Evolutionary conservation across 805 yeast genomes (phyloP), one percentile per base, ranked within the genome.

Genomic region (Cyberlindnera xylosilytica): DNA sequence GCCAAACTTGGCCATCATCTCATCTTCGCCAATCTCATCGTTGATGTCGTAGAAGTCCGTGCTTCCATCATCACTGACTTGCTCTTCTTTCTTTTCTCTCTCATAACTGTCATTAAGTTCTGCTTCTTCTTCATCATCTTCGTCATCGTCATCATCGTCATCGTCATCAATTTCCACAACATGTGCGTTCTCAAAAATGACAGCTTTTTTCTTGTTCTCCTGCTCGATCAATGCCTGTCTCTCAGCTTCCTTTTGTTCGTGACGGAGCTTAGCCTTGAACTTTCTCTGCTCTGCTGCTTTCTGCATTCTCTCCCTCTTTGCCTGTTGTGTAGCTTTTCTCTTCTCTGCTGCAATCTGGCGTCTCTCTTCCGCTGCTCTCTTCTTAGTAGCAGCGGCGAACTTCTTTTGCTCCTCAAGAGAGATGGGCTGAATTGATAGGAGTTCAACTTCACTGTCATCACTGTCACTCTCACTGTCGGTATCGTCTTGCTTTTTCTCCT

Each of bases 11-110:
- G 41, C 37, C 6, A 9, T 12, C 16, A n/a, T 27, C 11, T 47
- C 55, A 4, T 31, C 48, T 3, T 41, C 41, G n/a, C 41, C 50
- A 13, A 24, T 48, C 18, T 42, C 36, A 15, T 27, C 10, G 10
- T 22, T 10, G 7, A 22, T 22, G 24, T 7, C 10, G 10, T 7
- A 22, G 10, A 10, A 8, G 7, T 22, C 24, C 10, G 24, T 19
- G 12, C 32, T 29, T 6, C 16, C 32, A 6, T 6, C 32, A 17
- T 29, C 32, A 15, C 19, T 17, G 9, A 27, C 30, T 9, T 27
- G n/a, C 9, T 6, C 24, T 22, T 22, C 10, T 8, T 10, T 22
- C 24, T 22, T 7, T 6, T 12, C 30, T 6, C 6, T 27, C 16
- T 27, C 30, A 27, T 27, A 9, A 27, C 30, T 27, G 30, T 27